Evolutionary conservation across 2,329 filamentous ascomycete species (phyloP), one percentile per base, ranked within the genome.

Genomic region (Curvularia eragrostidis): DNA sequence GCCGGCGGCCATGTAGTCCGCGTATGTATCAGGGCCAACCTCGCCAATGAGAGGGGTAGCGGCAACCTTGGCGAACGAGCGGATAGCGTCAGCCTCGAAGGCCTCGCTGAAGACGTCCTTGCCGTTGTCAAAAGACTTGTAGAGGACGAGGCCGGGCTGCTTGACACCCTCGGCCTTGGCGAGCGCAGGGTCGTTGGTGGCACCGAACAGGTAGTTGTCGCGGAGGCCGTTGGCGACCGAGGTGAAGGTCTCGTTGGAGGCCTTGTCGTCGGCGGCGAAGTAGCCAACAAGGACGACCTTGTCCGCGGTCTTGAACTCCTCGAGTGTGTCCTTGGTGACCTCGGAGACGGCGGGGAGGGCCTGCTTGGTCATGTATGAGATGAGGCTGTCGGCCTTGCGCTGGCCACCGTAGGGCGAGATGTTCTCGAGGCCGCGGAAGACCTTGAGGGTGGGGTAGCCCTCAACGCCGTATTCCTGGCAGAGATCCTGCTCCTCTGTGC

Each of bases 51-150:
- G 84, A 64, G 95, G 95, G 59, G 91, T 96, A 68, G 93, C 88
- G 60, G 93, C 84, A 48, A 87, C 88, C 85, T 93, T 93, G 78
- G 91, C 87, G 81, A 97, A 99, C 67, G 84, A 84, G 75, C 88
- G 86, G 73, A 99, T 92, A 51, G 87, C 86, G 61, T 93, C 91
- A 60, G 85, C 85, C 41, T 92, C 90, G 73, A 98, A 93, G 78
- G 91, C 89, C 68, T 92, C 90, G 19, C 86, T 83, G 83, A 91
- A 97, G 70, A 89, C 83, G 71, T 88, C 87, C 87, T 97, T 97
- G 82, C 93, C 93, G 83, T 98, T 94, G 75, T 99, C 95, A 74
- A 98, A 99, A 59, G 89, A 85, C 87, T 99, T 98, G 89, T 98
- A 98, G 58, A 99, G 87, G 65, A 97, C 91, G 65, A 99, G 83